Percentiles rank a stretch among this genome's conserved stretches.
Conservation (phyloP, 352 stramenopile species). For the Pilasporangium apinafurcum region DNA sequence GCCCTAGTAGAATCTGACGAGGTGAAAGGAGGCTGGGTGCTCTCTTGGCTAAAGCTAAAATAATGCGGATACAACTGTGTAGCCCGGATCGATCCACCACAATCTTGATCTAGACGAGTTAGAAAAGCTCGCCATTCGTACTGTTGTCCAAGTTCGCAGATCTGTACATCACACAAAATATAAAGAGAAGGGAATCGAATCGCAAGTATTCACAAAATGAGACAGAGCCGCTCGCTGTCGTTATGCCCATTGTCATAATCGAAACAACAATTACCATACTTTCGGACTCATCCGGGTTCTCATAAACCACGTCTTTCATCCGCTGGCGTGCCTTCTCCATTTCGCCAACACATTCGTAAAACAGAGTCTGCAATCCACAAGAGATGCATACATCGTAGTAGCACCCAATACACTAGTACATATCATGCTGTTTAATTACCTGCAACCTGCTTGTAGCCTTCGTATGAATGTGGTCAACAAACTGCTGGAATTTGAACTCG, state of each 20-base stretch:
- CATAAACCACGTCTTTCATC: slow-evolving; percentile 15
- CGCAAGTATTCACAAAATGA: background rate
- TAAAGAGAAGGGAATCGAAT: background rate
- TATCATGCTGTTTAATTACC: background rate
- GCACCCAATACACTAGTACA: background rate
- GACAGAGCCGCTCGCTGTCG: background rate
- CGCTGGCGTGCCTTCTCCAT: slow-evolving; percentile 28
- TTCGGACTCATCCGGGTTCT: slow-evolving; percentile 21
- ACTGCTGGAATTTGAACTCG: background rate
- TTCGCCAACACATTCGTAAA: slow-evolving; percentile 33
- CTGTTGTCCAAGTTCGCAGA: slow-evolving; percentile 7
- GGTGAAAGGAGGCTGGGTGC: too few species aligned
- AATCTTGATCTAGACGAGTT: slow-evolving; percentile 24
- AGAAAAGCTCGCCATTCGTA: slow-evolving; percentile 30
- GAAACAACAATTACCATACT: slow-evolving; percentile 26
- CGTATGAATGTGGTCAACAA: background rate
- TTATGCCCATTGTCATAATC: too few species aligned
- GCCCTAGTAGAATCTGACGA: background rate
- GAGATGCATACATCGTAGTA: background rate
- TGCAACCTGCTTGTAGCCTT: slow-evolving; percentile 2
- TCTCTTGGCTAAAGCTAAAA: too few species aligned
- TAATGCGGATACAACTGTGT: slow-evolving; percentile 17
- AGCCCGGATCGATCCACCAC: slow-evolving; percentile 5
- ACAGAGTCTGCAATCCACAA: slow-evolving; percentile 12
- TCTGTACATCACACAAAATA: slow-evolving; percentile 1